Percentiles rank a stretch among this genome's conserved stretches.
These are phyloP conservation scores for Aureobasidium melanogenum DNA, from an alignment of 2,329 filamentous ascomycete genomes.

Conservation along the genomic window DNA sequence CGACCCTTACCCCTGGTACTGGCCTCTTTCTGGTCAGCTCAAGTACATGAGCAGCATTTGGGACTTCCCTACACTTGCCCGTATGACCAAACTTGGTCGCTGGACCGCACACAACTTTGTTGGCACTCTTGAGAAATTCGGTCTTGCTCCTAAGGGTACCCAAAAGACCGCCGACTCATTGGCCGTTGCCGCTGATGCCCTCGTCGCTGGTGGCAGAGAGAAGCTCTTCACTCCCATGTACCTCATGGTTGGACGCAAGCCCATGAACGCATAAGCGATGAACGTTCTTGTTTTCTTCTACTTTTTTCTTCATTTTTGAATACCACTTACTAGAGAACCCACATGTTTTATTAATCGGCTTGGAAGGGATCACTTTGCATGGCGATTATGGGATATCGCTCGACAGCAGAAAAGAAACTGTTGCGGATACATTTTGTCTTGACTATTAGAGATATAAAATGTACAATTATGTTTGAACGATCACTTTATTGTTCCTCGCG, in stretches of 20 bases:
- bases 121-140: conserved; percentile 64
- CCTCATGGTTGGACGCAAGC: conserved; percentile 89
- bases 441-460: background rate
- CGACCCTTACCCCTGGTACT: conserved; percentile 84
- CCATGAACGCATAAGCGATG: conserved; percentile 28
- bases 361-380: background rate
- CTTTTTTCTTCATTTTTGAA: background rate
- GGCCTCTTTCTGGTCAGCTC: conserved; percentile 77
- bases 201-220: conserved; percentile 77
- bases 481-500: background rate
- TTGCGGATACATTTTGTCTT: background rate
- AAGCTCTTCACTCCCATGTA: conserved; percentile 99
- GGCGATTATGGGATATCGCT: background rate
- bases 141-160: conserved; percentile 70
- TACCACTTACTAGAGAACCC: conserved; percentile 8
- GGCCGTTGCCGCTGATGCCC: conserved; percentile 68
- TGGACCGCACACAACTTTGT: conserved; percentile 66
- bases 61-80: conserved; percentile 73
- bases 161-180: conserved; percentile 93
- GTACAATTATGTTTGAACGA: conserved; percentile 8
- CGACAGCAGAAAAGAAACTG: background rate
- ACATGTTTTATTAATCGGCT: conserved; percentile 1
- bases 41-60: conserved; percentile 70
- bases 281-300: background rate
- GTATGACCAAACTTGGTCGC: conserved; percentile 83